Evolutionary conservation across 2,329 filamentous ascomycete species (phyloP), one percentile per base, ranked within the genome.

Genomic region (Iodosphaeria phyllophila): DNA sequence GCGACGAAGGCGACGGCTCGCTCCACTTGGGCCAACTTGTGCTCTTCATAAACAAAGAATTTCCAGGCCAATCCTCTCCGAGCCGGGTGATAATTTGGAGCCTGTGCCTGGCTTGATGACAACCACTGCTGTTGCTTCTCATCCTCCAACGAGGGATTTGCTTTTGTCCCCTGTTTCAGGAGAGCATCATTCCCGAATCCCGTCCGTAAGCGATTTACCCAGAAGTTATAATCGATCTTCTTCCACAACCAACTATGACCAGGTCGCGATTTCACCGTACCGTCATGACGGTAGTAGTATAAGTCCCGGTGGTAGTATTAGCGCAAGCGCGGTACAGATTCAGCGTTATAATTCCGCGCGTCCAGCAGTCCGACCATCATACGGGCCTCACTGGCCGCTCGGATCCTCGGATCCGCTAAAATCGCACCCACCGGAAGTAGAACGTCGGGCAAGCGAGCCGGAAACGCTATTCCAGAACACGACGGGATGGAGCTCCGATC

Each of bases 351-450:
- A 27, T 12, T 35, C 40, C 3, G 17, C 33, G 10, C 34, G 32
- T 8, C 34, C n/a, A n/a, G 23, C 4, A 42, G 32, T 27, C n/a
- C n/a, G n/a, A n/a, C n/a, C n/a, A n/a, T n/a, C n/a, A n/a, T 32
- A 35, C 24, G 32, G 32, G 0, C 35, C 37, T 3, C 32, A 40
- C 16, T 44, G 40, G 41, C 42, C 40, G 8, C 35, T 44, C 4
- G 32, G 35, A 5, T 21, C 28, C 11, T 22, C 26, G 4, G 42
- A 40, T 7, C 40, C 41, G 2, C 29, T 43, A 2, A 33, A 30
- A 13, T 35, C 35, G 12, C 35, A 44, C 26, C 42, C 41, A 18
- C 27, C 7, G 2, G 28, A 38, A 13, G 32, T 35, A 21, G n/a
- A 35, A 24, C 34, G 32, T 28, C 28, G 37, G 5, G 24, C 31